A percentile compares a stretch with the other conserved stretches of the same genome.
Conservation (phyloP, 768 basidiomycete genomes). For the Serendipita indica region DNA sequence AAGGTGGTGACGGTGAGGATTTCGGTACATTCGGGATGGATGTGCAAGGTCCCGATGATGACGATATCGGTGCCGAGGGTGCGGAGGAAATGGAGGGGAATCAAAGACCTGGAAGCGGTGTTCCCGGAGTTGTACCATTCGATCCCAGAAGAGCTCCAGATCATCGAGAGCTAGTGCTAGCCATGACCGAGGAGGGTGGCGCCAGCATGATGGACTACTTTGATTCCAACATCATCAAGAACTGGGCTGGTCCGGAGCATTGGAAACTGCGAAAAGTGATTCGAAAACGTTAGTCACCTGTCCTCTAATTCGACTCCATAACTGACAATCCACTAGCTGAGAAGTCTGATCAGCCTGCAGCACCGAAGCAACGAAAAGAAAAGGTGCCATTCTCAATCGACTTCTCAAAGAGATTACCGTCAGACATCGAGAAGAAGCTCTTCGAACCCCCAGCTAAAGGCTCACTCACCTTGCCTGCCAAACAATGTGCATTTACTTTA, state of each 20-base stretch:
- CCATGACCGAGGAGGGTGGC: slow-evolving; percentile 58
- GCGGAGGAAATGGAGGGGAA: slow-evolving; percentile 18
- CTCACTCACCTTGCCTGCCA: slow-evolving; percentile 49
- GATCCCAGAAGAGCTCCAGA: slow-evolving; percentile 69
- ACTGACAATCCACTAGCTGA: slow-evolving; percentile 21
- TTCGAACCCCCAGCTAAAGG: slow-evolving; percentile 67
- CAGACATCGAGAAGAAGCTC: slow-evolving; percentile 50
- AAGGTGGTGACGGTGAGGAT: slow-evolving; percentile 30
- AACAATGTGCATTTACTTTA: slow-evolving; percentile 26
- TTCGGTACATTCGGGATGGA: slow-evolving; percentile 16
- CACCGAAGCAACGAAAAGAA: slow-evolving; percentile 45
- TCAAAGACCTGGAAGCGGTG: slow-evolving; percentile 16
- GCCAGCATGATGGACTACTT: slow-evolving; percentile 70
- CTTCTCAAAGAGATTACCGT: slow-evolving; percentile 49
- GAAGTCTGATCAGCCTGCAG: slow-evolving; percentile 37
- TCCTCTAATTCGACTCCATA: background rate
- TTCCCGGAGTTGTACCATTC: slow-evolving; percentile 50
- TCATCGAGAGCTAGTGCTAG: slow-evolving; percentile 70
- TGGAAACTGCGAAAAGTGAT: slow-evolving; percentile 87
- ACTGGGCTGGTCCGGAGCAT: slow-evolving; percentile 98
- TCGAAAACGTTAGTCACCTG: slow-evolving; percentile 44
- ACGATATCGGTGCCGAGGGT: slow-evolving; percentile 17
- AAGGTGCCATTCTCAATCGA: slow-evolving; percentile 78
- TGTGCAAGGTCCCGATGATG: slow-evolving; percentile 27
- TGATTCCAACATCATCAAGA: slow-evolving; percentile 71